Base-by-base conservation (phyloP, 2,329 filamentous ascomycete genomes). In the Lachnellula willkommii region DNA sequence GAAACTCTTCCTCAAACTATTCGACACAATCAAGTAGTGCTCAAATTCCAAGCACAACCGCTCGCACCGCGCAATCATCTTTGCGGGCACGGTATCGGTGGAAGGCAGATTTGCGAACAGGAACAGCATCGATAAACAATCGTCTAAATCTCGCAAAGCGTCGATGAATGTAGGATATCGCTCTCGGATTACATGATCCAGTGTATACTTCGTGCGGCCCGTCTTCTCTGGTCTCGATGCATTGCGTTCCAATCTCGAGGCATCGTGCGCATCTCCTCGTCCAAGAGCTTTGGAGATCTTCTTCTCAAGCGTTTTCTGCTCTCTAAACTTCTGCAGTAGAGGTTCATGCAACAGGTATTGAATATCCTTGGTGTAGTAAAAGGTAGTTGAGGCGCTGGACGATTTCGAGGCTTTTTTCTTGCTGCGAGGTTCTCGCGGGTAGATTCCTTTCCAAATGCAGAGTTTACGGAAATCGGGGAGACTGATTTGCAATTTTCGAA, bases 371-470 rank as follows among this genome's bases (percentile, higher is more conserved):
- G 92, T 77, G 70, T 87, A 88, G 76, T 88, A 88, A 66, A 97
- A 99, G 60, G 94, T 99, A 28, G 93, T 97, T 54, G 88, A 92
- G 59, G 88, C 85, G 37, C 89, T 96, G 26, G 91, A 85, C 58
- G 89, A 90, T 75, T 95, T 96, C 70, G 88, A 90, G 43, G 89
- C 94, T 82, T 96, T 96, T 79, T 95, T 96, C 79, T 91, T 93
- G 78, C 88, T 96, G 70, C 94, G 85, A 62, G 94, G 94, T 79
- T 99, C 94, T 69, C 94, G 89, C 63, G 94, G 94, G 75, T 96
- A 99, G 73, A 99, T 97, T 68, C 92, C 94, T 79, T 97, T 97
- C 87, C 96, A 99, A 74, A 99, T 99, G 78, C 94, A 99, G 71
- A 99, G 82, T 77, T 95, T 88, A 76, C 94, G 87, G 77, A 99